A percentile compares a stretch with the other conserved stretches of the same genome.
phyloP scores from a whole-genome alignment of 108 stramenopile species.

The Ochromonas danica region DNA sequence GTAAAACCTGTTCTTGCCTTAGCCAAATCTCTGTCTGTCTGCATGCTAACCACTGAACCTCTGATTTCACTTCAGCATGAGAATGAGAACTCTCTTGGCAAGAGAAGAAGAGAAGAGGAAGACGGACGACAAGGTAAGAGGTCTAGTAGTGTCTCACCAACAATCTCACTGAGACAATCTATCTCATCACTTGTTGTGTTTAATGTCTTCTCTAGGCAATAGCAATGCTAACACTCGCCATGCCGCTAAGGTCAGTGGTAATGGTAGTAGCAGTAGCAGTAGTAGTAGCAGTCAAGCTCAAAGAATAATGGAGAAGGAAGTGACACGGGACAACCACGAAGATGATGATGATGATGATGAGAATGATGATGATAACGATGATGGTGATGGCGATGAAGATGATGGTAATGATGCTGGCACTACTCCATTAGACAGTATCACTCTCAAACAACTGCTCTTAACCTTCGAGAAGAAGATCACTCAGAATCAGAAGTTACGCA shows the following conservation, averaged over 20 bases:
- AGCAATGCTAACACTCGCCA: too few species aligned
- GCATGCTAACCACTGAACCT: background rate
- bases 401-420: background rate
- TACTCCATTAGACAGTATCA: background rate
- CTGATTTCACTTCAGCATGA: background rate
- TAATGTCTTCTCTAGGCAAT: too few species aligned
- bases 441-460: constrained; percentile 47
- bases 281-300: background rate
- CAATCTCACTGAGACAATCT: too few species aligned
- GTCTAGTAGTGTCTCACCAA: too few species aligned
- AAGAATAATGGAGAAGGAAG: background rate
- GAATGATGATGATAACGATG: background rate
- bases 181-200: too few species aligned
- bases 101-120: background rate
- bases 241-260: too few species aligned
- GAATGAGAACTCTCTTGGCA: background rate
- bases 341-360: constrained; percentile 28
- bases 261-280: background rate
- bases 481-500: constrained; percentile 52
- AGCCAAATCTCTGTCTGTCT: background rate
- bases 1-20: background rate
- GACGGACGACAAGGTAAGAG: too few species aligned
- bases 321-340: constrained; percentile 14
- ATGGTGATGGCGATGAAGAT: background rate
- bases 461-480: constrained; percentile 52